Base-by-base conservation (phyloP, 768 basidiomycete species). In the Dioszegia crocea region DNA sequence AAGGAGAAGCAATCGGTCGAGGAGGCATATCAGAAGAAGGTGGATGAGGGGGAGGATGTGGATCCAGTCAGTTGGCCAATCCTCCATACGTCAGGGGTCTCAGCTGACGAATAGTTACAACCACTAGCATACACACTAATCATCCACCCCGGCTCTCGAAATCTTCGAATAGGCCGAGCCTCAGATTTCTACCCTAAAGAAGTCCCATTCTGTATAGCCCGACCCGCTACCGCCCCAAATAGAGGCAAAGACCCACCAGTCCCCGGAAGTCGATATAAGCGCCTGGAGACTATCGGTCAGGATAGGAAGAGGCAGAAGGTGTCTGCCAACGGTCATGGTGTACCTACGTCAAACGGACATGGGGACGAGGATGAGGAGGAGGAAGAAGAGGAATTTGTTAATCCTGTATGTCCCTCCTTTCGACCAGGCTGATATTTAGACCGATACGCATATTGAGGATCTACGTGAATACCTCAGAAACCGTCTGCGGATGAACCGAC, bases 401-500 rank as follows among this genome's bases (percentile, higher is more conserved):
- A 66, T 57, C 63, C 64, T 11, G 64, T 66, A 29, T 58, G 63
- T 58, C 24, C 21, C 16, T 30, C 11, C 12, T 29, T 27, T n/a
- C n/a, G n/a, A n/a, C n/a, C n/a, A n/a, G n/a, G 33, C 24, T 44
- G 43, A 27, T 31, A 6, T 14, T 14, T 61, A 77, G 63, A 60
- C 91, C 59, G 85, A 88, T 60, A 81, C 82, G 23, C 91, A 91
- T 70, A 82, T 94, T 26, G 81, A 85, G 23, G 72, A 73, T 14
- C 60, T 80, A n/a, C 63, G 78, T 50, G 74, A 71, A 2, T 77
- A 76, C 19, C 67, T 80, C 16, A 53, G 69, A 12, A 65, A 78
- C 27, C 56, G 60, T 56, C 61, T 80, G 63, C 63, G 74, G 12
- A 61, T 62, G 82, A 52, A 86, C 85, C 55, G 90, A 84, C 23